Conservation (phyloP, 768 basidiomycete genomes). For the Daedaleopsis sinensis region DNA sequence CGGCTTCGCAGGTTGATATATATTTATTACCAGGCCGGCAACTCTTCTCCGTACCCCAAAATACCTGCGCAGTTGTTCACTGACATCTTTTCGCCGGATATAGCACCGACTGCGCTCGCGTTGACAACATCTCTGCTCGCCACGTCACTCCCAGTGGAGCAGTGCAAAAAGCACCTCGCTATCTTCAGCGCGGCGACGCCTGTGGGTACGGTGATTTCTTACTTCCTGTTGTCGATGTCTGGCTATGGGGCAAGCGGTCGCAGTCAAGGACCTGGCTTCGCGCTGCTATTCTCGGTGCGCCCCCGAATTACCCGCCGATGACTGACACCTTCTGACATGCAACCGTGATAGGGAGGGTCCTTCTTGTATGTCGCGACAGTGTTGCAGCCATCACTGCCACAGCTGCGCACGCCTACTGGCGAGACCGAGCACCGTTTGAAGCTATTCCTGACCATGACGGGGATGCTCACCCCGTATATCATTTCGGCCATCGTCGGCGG, state of each 20-base stretch:
- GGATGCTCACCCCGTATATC: constrained; percentile 21
- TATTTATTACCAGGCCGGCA: too few species aligned
- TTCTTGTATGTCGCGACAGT: constrained; percentile 28
- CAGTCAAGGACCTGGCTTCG: constrained; percentile 69
- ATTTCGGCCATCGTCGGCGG: constrained; percentile 14
- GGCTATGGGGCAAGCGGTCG: constrained; percentile 40
- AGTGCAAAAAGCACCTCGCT: constrained; percentile 75
- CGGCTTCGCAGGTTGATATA: too few species aligned
- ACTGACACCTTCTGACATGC: background rate
- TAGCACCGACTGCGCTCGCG: constrained; percentile 91
- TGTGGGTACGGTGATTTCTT: constrained; percentile 77
- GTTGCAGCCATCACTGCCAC: constrained; percentile 19
- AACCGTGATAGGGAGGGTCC: constrained; percentile 18
- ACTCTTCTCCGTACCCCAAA: too few species aligned
- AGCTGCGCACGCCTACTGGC: background rate
- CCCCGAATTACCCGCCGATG: background rate
- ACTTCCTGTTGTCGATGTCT: constrained; percentile 60
- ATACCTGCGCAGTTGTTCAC: background rate
- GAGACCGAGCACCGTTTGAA: constrained; percentile 6
- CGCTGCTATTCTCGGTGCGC: constrained; percentile 80
- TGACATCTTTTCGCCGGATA: background rate
- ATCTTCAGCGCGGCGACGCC: constrained; percentile 88
- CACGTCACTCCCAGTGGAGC: constrained; percentile 62
- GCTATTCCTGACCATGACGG: constrained; percentile 13
- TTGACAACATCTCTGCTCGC: constrained; percentile 85